Evolutionary conservation across 2,329 filamentous ascomycete genomes (phyloP).

Genomic region (Geosmithia morbida): DNA sequence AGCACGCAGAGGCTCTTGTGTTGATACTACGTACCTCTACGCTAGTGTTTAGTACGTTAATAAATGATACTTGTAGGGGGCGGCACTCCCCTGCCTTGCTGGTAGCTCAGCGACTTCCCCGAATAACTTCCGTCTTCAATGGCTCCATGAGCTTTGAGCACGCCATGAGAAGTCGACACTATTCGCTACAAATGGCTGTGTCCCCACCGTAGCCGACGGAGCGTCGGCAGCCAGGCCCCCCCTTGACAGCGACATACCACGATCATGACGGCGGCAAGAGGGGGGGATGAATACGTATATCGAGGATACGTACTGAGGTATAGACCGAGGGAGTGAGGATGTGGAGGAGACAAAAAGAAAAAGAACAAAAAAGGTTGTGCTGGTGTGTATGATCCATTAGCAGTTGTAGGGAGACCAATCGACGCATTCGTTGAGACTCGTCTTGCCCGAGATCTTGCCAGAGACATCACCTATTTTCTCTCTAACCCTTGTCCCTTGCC

Average conservation of each 20-base stretch:
- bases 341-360: too few species aligned
- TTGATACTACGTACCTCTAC: not conserved
- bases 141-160: not conserved
- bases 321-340: too few species aligned
- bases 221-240: not conserved
- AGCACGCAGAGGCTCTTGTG: not conserved
- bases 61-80: not conserved
- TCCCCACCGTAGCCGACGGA: not conserved
- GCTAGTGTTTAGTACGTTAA: not conserved
- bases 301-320: too few species aligned
- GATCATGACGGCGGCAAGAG: not conserved
- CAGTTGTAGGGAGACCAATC: too few species aligned
- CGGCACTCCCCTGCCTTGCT: not conserved
- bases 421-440: too few species aligned
- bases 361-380: too few species aligned
- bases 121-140: not conserved
- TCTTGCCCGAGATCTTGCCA: too few species aligned
- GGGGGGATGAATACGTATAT: not conserved
- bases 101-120: not conserved
- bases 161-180: not conserved
- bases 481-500: too few species aligned
- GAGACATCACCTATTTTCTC: too few species aligned
- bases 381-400: too few species aligned
- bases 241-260: not conserved
- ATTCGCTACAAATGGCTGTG: not conserved